These are phyloP conservation scores for Pseudogymnoascus sp. DNA, from an alignment of 2,329 filamentous ascomycete genomes.

Conservation along the genomic window DNA sequence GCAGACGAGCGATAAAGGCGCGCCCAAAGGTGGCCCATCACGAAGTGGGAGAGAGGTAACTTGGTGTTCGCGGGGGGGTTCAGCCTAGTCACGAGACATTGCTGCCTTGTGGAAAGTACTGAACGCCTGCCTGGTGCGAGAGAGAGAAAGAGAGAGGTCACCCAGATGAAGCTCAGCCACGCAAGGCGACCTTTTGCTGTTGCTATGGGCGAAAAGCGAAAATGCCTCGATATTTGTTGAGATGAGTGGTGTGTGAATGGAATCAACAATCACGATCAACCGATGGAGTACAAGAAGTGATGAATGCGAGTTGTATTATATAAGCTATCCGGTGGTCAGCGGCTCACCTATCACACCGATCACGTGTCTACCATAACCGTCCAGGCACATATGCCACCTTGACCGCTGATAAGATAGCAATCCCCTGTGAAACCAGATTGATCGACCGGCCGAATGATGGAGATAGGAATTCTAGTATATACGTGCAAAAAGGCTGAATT, in stretches of 20 bases:
- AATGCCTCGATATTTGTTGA: conserved; percentile 3
- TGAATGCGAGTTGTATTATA: neutral
- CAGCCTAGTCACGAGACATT: conserved; percentile 7
- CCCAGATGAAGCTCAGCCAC: neutral
- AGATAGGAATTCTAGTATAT: neutral
- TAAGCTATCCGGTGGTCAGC: neutral
- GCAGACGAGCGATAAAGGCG: neutral
- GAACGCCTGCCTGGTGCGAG: neutral
- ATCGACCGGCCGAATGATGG: neutral
- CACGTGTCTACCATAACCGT: neutral
- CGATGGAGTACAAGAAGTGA: neutral
- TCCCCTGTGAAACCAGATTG: neutral
- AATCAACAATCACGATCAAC: neutral
- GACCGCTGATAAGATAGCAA: conserved; percentile 6
- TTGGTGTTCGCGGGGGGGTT: neutral
- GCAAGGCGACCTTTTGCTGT: neutral
- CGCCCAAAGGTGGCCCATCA: neutral
- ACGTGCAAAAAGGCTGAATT: neutral
- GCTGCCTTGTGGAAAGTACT: neutral
- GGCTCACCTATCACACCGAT: neutral
- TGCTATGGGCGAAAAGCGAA: conserved; percentile 1
- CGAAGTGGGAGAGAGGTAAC: neutral
- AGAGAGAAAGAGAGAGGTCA: neutral
- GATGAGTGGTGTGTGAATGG: conserved; percentile 5
- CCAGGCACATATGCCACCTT: neutral